Base-by-base conservation (phyloP, 148 eudicot genomes). In the Silene latifolia region DNA sequence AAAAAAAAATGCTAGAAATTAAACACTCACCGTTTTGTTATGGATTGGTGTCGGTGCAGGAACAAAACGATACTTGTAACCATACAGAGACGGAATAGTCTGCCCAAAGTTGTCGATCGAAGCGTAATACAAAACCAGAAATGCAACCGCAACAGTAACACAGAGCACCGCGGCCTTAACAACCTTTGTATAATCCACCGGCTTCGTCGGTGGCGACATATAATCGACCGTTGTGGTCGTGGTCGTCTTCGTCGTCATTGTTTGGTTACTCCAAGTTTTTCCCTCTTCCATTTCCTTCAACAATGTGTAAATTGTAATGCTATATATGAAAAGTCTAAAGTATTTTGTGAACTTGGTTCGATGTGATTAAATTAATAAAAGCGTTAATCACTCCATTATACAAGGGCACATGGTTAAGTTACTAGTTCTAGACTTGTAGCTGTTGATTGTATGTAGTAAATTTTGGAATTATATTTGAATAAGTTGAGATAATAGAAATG, bases 241-340 rank as follows among this genome's bases (percentile, higher is more conserved):
- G n/a, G n/a, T n/a, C n/a, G n/a, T n/a, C n/a, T n/a, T n/a, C 53
- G 0, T 32, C 20, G 0, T 21, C 18, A 60, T 42, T 8, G 21
- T 44, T 44, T 56, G 69, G 8, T 58, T 48, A 48, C 69, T 69
- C 67, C 72, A 56, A n/a, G 12, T 46, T 11, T 47, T 77, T 0
- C 69, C 62, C 35, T 75, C 65, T 39, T 76, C 78, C 78, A 76
- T 75, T 48, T 69, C 58, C 69, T 66, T 66, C 5, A 39, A 17
- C 32, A 20, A 27, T 27, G 3, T 27, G 29, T 27, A 27, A 27
- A 27, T 3, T 3, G 48, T 67, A 44, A 51, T 13, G 17, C 5
- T 13, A 51, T 51, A 12, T 51, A 51, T 51, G 15, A 12, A 51
- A 2, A 3, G 9, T 27, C 1, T 51, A 51, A 39, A 7, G 35